Conservation (phyloP, 2,329 filamentous ascomycete species). For the Ophiosphaerella korrae region DNA sequence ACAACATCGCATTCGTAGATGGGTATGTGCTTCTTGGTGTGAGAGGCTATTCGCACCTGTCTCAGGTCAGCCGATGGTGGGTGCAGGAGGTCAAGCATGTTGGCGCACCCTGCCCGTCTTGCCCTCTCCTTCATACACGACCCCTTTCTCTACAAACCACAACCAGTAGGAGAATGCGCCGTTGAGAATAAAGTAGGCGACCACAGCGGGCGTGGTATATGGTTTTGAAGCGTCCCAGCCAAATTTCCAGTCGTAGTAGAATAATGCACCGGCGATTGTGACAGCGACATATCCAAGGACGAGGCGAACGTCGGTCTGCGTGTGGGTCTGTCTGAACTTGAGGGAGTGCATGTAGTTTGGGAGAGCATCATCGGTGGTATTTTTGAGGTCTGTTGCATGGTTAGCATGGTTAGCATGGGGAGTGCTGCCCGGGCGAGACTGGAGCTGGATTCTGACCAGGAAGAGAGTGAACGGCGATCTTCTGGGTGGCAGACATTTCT, state of each 20-base stretch:
- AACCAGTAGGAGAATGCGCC: constrained; percentile 81
- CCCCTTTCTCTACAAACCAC: constrained; percentile 78
- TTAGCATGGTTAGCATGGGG: constrained; percentile 13
- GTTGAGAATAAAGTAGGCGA: constrained; percentile 80
- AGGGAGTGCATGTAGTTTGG: constrained; percentile 91
- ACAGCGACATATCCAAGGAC: constrained; percentile 83
- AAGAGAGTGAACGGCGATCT: constrained; percentile 70
- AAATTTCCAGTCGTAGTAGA: constrained; percentile 88
- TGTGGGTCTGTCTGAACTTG: constrained; percentile 81
- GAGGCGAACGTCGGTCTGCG: constrained; percentile 80
- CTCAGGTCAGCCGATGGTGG: not conserved
- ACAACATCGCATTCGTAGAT: constrained; percentile 77
- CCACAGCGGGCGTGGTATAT: constrained; percentile 80
- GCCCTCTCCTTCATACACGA: constrained; percentile 77
- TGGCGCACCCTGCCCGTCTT: constrained; percentile 67
- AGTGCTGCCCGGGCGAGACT: too few relatives aligned
- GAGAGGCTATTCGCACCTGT: constrained; percentile 74
- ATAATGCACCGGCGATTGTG: constrained; percentile 77
- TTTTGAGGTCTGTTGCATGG: constrained; percentile 77
- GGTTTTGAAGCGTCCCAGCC: constrained; percentile 86
- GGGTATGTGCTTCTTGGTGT: constrained; percentile 78
- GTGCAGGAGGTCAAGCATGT: not conserved
- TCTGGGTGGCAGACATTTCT: constrained; percentile 49
- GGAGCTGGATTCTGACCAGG: constrained; percentile 56
- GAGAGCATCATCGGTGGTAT: constrained; percentile 93